phyloP scores from a whole-genome alignment of 2,329 filamentous ascomycete genomes.

The Xylariaceae sp. region DNA sequence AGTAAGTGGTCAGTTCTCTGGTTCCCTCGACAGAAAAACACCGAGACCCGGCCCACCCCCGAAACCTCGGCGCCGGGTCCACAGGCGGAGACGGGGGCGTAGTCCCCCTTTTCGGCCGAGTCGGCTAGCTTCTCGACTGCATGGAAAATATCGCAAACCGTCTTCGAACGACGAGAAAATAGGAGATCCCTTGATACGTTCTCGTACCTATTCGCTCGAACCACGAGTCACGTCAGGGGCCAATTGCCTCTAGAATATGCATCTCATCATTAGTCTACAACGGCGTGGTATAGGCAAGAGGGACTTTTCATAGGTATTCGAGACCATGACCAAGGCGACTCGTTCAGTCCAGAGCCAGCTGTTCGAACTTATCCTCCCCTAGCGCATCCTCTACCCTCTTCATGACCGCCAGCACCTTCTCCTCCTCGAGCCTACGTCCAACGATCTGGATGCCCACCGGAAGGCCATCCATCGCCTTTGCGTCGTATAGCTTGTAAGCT shows the following conservation, averaged over 20 bases:
- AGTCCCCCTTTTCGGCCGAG: too few relatives aligned
- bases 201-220: neutral
- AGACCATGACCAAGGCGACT: too few relatives aligned
- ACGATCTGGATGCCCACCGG: conserved; percentile 84
- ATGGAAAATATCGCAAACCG: too few relatives aligned
- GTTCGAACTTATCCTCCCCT: conserved; percentile 49
- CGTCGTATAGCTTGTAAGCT: conserved; percentile 82
- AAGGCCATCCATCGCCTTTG: conserved; percentile 75
- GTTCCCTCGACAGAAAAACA: too few relatives aligned
- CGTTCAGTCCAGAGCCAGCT: conserved; percentile 44
- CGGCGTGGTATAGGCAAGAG: neutral
- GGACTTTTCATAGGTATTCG: too few relatives aligned
- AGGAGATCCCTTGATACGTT: neutral
- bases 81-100: too few relatives aligned
- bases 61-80: too few relatives aligned
- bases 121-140: too few relatives aligned
- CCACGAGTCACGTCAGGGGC: neutral
- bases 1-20: too few relatives aligned
- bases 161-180: neutral
- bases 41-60: too few relatives aligned
- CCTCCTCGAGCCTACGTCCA: conserved; percentile 73
- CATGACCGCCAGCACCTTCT: conserved; percentile 82
- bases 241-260: neutral
- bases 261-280: neutral
- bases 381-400: conserved; percentile 70